Evolutionary conservation across 2,329 filamentous ascomycete genomes (phyloP).

Genomic region (Pseudogymnoascus sp.): DNA sequence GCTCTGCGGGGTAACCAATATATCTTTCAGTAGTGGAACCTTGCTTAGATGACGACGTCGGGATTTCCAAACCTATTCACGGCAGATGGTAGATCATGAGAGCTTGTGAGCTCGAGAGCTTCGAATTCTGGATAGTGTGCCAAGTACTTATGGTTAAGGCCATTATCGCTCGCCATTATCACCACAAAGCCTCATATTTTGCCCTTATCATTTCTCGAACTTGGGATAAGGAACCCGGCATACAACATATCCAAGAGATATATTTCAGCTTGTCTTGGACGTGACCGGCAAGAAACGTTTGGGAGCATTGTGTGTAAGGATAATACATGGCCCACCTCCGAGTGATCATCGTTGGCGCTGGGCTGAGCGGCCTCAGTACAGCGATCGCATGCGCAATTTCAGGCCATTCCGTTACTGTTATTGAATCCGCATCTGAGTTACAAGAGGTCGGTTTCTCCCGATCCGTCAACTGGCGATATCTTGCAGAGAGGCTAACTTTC

Average conservation of each 20-base stretch:
- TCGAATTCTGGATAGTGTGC: not conserved
- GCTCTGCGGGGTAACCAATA: not conserved
- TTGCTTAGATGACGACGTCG: not conserved
- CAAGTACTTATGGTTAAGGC: not conserved
- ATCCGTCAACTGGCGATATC: constrained; percentile 29
- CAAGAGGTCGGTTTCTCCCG: constrained; percentile 32
- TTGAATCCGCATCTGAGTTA: constrained; percentile 35
- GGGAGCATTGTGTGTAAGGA: not conserved
- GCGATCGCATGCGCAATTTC: constrained; percentile 24
- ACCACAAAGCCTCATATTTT: not conserved
- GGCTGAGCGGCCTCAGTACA: constrained; percentile 44
- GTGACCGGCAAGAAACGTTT: not conserved
- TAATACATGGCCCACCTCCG: constrained; percentile 8
- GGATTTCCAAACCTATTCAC: not conserved
- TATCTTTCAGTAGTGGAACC: not conserved
- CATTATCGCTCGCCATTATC: not conserved
- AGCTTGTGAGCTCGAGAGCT: not conserved
- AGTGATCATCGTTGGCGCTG: constrained; percentile 47
- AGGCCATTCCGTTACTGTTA: constrained; percentile 34
- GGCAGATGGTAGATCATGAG: not conserved
- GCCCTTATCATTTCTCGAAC: not conserved
- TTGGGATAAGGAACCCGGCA: not conserved
- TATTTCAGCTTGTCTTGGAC: not conserved
- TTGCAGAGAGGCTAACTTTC: constrained; percentile 38
- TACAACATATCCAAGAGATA: not conserved